Evolutionary conservation across 306 rosid genomes (phyloP).

Genomic region (Argentina anserina): DNA sequence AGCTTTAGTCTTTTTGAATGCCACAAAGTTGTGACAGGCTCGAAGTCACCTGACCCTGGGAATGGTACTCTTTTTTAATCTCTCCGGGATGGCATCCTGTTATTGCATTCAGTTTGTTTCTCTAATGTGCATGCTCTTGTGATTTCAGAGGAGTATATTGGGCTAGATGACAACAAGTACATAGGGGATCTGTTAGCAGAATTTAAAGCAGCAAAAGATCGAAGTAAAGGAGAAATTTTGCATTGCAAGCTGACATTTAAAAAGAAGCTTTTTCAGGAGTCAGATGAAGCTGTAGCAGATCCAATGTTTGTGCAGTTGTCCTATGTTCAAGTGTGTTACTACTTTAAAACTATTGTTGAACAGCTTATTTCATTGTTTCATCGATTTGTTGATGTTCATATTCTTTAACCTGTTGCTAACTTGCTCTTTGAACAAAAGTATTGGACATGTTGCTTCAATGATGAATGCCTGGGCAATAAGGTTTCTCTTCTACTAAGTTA

Average conservation of each 20-base stretch:
- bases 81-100: constrained; percentile 14
- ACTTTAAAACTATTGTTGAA: constrained; percentile 6
- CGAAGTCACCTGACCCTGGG: constrained; percentile 77
- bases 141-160: constrained; percentile 73
- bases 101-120: constrained; percentile 15
- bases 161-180: constrained; percentile 86
- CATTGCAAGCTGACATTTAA: constrained; percentile 78
- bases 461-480: not conserved
- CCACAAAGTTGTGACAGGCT: constrained; percentile 66
- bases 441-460: not conserved
- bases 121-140: constrained; percentile 35
- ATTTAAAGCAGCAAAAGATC: constrained; percentile 84
- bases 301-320: constrained; percentile 92
- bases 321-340: constrained; percentile 71
- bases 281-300: constrained; percentile 89
- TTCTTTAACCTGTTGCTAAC: not conserved
- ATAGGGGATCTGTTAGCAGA: constrained; percentile 83
- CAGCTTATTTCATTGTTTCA: not conserved
- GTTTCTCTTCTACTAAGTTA: not conserved
- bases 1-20: constrained; percentile 86
- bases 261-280: constrained; percentile 85
- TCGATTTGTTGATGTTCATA: not conserved
- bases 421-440: not conserved
- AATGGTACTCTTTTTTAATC: constrained; percentile 48
- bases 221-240: constrained; percentile 89